Evolutionary conservation across 2,329 filamentous ascomycete species (phyloP).

Genomic region (Sarocladiaceae sp.): DNA sequence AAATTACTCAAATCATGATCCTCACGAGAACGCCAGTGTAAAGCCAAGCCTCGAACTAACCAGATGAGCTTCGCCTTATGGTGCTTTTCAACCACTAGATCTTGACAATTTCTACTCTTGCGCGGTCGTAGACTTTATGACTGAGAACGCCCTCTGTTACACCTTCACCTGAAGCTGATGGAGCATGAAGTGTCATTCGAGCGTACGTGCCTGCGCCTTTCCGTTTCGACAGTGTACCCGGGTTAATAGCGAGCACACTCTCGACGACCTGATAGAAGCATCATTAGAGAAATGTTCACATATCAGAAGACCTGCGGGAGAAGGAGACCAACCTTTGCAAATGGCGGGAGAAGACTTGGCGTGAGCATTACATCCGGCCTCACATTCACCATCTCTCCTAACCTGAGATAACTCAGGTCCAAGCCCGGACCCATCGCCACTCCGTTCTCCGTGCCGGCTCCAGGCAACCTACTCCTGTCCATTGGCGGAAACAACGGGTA

Average conservation of each 20-base stretch:
- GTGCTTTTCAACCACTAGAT: too few species aligned
- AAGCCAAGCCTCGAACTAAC: too few species aligned
- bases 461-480: slow-evolving; percentile 62
- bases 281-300: too few species aligned
- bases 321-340: slow-evolving; percentile 68
- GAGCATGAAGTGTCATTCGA: slow-evolving; percentile 69
- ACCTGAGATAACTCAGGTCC: slow-evolving; percentile 78
- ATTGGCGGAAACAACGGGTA: slow-evolving; percentile 84
- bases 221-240: slow-evolving; percentile 80
- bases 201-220: slow-evolving; percentile 83
- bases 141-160: slow-evolving; percentile 54
- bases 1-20: neutral
- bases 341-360: slow-evolving; percentile 79
- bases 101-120: slow-evolving; percentile 80
- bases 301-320: neutral
- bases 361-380: slow-evolving; percentile 79
- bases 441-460: slow-evolving; percentile 55
- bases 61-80: too few species aligned
- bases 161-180: slow-evolving; percentile 52
- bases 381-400: slow-evolving; percentile 87
- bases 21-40: slow-evolving; percentile 1
- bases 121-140: slow-evolving; percentile 76
- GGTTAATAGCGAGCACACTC: slow-evolving; percentile 85
- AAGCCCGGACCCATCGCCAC: slow-evolving; percentile 70
- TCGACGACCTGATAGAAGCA: slow-evolving; percentile 85